A percentile compares a stretch with the other conserved stretches of the same genome.
Conservation (phyloP, 2,329 filamentous ascomycete species). For the Apiospora koreana region DNA sequence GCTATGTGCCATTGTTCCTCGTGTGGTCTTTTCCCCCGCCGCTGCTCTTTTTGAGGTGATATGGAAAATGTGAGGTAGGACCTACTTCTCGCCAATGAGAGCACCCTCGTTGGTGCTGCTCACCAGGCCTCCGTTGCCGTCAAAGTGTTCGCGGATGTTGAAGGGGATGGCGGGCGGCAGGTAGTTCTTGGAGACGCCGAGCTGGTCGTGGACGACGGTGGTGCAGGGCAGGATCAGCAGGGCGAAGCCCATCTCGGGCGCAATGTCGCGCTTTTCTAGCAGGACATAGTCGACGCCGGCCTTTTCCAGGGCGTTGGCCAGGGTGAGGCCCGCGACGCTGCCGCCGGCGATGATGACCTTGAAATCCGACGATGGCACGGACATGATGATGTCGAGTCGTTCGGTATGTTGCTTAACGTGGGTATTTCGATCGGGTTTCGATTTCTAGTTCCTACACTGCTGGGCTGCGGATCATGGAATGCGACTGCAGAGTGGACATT, state of each 20-base stretch:
- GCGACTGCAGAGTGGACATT: background rate
- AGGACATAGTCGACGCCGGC: conserved; percentile 29
- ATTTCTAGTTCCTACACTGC: background rate
- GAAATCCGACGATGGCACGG: background rate
- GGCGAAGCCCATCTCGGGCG: conserved; percentile 23
- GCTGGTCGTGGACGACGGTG: conserved; percentile 29
- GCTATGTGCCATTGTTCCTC: background rate
- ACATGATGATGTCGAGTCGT: background rate
- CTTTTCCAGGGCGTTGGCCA: conserved; percentile 26
- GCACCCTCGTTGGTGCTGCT: background rate
- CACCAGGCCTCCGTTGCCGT: background rate
- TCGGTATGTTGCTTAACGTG: background rate
- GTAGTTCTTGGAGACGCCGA: conserved; percentile 18
- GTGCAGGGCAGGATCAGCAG: conserved; percentile 26
- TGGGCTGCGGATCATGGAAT: no score
- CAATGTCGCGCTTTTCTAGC: conserved; percentile 25
- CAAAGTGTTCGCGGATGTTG: background rate
- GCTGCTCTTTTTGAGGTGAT: background rate
- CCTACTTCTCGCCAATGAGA: background rate
- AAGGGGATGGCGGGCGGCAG: background rate
- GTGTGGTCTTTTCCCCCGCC: no score
- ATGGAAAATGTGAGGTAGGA: background rate
- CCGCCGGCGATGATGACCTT: conserved; percentile 28
- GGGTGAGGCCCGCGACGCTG: conserved; percentile 27
- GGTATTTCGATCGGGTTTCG: background rate